phyloP scores from a whole-genome alignment of 176 grass and related monocot genomes.

The Neostapfia colusana region DNA sequence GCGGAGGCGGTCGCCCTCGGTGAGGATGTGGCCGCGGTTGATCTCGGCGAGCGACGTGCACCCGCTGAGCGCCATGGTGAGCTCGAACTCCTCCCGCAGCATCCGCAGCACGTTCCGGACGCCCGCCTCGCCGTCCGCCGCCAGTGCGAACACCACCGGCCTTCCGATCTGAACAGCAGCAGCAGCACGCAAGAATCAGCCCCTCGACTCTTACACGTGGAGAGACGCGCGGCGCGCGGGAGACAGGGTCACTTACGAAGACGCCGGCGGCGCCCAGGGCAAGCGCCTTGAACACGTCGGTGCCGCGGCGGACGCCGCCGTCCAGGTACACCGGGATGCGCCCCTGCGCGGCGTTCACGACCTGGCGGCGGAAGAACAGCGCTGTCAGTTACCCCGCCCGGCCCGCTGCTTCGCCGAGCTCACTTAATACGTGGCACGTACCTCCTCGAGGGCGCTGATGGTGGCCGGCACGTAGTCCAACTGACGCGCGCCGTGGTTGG shows the following conservation, averaged over 20 bases:
- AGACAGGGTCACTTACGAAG: constrained; percentile 55
- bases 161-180: constrained; percentile 57
- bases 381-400: neutral
- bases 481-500: constrained; percentile 87
- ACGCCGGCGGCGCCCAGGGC: constrained; percentile 77
- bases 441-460: constrained; percentile 75
- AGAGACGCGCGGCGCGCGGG: neutral
- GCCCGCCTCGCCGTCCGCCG: constrained; percentile 69
- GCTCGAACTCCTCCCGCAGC: constrained; percentile 80
- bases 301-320: constrained; percentile 80
- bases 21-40: constrained; percentile 66
- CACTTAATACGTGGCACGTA: neutral
- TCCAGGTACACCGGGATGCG: constrained; percentile 78
- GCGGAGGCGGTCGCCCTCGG: constrained; percentile 52
- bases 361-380: constrained; percentile 21
- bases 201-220: neutral
- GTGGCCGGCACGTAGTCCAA: constrained; percentile 90
- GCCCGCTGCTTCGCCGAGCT: neutral
- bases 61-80: constrained; percentile 73
- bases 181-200: neutral
- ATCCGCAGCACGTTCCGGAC: constrained; percentile 79
- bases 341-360: constrained; percentile 67
- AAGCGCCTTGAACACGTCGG: constrained; percentile 91
- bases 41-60: constrained; percentile 82
- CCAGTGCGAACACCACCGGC: constrained; percentile 80